These are phyloP conservation scores for Endotrypanum monterogeii DNA, from an alignment of 208 protist species.

Conservation along the genomic window DNA sequence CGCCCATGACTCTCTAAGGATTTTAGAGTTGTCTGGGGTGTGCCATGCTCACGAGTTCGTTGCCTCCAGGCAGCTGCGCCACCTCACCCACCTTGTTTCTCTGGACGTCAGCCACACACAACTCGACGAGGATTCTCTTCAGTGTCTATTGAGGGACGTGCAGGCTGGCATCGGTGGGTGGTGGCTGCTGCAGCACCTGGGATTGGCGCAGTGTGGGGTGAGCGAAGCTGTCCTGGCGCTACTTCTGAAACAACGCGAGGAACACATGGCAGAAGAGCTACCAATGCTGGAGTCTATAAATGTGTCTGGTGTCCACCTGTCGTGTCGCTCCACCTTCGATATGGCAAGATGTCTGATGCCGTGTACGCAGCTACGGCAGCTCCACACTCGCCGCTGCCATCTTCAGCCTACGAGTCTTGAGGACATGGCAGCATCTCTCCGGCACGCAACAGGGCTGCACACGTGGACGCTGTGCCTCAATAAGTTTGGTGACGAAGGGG, in stretches of 20 bases:
- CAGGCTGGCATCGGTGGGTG: conserved; percentile 48
- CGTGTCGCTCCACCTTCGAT: conserved; percentile 40
- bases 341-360: conserved; percentile 48
- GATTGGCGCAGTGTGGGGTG: conserved; percentile 54
- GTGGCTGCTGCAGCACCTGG: conserved; percentile 52
- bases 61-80: conserved; percentile 16
- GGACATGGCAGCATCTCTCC: conserved; percentile 41
- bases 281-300: conserved; percentile 42
- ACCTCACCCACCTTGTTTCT: conserved; percentile 18
- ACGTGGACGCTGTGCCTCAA: conserved; percentile 63
- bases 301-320: conserved; percentile 51
- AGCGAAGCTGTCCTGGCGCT: conserved; percentile 37
- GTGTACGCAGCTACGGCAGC: conserved; percentile 37
- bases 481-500: conserved; percentile 53
- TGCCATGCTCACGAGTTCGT: conserved; percentile 31
- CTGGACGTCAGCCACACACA: conserved; percentile 55
- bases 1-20: conserved; percentile 22
- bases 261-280: conserved; percentile 5
- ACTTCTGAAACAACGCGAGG: conserved; percentile 27
- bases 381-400: conserved; percentile 69
- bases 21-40: conserved; percentile 48
- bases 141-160: conserved; percentile 37
- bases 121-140: conserved; percentile 44
- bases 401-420: conserved; percentile 32
- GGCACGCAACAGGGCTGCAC: conserved; percentile 32